Conservation (phyloP, 2,329 filamentous ascomycete genomes). For the Tolypocladium endophyticum region DNA sequence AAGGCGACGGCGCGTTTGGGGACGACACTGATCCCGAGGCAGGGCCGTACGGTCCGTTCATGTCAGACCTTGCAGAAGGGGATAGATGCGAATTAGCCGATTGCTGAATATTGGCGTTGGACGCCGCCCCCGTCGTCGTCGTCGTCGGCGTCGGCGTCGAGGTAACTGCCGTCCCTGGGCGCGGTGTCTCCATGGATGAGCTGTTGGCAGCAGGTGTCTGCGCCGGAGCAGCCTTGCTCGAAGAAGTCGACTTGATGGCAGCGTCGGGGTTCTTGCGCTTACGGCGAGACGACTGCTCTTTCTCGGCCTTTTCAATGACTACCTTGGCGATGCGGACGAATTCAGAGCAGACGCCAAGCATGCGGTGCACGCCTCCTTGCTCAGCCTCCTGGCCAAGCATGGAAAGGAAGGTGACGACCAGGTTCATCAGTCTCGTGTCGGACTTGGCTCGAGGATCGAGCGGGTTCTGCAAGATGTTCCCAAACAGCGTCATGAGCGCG, state of each 20-base stretch:
- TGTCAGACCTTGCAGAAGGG: constrained; percentile 13
- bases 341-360: constrained; percentile 89
- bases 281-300: constrained; percentile 65
- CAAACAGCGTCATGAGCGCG: constrained; percentile 86
- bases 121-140: background rate
- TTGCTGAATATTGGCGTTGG: background rate
- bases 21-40: constrained; percentile 9
- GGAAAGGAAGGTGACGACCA: constrained; percentile 85
- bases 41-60: constrained; percentile 12
- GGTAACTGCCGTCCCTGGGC: constrained; percentile 1
- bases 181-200: constrained; percentile 2
- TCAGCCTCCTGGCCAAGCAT: constrained; percentile 83
- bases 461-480: constrained; percentile 92
- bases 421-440: constrained; percentile 82
- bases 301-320: constrained; percentile 84
- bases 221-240: background rate
- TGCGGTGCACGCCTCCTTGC: constrained; percentile 82
- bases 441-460: constrained; percentile 79
- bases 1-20: constrained; percentile 32
- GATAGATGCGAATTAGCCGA: constrained; percentile 15
- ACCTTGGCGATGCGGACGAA: constrained; percentile 90
- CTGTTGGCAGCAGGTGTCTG: constrained; percentile 1
- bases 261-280: constrained; percentile 69
- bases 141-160: constrained; percentile 1
- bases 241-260: constrained; percentile 7